These are phyloP conservation scores for Cubamyces sp. DNA, from an alignment of 768 basidiomycete species.

Conservation along the genomic window DNA sequence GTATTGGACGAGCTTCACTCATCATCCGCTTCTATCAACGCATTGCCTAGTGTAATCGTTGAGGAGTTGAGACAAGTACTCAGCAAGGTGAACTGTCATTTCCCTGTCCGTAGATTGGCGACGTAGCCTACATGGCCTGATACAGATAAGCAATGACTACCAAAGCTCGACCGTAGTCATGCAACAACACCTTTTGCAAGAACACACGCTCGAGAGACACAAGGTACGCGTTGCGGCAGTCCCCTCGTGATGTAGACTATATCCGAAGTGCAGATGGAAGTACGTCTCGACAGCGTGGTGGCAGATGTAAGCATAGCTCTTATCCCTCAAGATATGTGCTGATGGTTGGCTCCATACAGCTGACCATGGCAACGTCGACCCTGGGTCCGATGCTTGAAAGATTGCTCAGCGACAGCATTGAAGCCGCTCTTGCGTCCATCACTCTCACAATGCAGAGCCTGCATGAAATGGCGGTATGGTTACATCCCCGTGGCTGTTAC, in stretches of 20 bases:
- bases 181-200: too few relatives aligned
- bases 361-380: background rate
- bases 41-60: background rate
- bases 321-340: too few relatives aligned
- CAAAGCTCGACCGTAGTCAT: too few relatives aligned
- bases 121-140: too few relatives aligned
- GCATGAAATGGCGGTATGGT: background rate
- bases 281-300: too few relatives aligned
- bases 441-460: background rate
- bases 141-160: too few relatives aligned
- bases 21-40: conserved; percentile 11
- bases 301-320: background rate
- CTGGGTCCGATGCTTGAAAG: conserved; percentile 1
- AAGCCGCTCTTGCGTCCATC: background rate
- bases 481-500: too few relatives aligned
- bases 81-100: conserved; percentile 5
- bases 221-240: too few relatives aligned
- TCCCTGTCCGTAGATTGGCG: too few relatives aligned
- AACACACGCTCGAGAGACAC: too few relatives aligned
- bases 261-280: too few relatives aligned
- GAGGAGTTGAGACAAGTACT: conserved; percentile 2
- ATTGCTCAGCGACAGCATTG: background rate
- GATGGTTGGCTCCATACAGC: background rate
- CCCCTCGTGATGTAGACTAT: too few relatives aligned
- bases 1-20: conserved; percentile 11